These are phyloP conservation scores for Mrakia hoshinonis DNA, from an alignment of 768 basidiomycete genomes.

Conservation along the genomic window DNA sequence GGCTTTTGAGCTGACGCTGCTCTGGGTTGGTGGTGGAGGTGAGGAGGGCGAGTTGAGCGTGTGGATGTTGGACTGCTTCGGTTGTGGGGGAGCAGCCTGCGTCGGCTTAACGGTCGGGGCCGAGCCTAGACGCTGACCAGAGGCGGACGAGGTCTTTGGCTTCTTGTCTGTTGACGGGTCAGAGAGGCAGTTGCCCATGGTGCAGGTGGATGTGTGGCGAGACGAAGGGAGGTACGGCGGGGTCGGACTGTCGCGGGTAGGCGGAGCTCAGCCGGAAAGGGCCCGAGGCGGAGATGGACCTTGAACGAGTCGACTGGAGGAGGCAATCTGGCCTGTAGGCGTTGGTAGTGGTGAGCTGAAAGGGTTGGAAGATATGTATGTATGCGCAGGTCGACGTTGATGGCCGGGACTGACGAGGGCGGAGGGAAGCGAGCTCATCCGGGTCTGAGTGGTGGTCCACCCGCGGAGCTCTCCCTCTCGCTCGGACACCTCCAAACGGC, in stretches of 20 bases:
- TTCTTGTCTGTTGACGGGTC: constrained; percentile 3
- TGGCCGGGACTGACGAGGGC: too few relatives aligned
- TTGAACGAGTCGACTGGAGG: too few relatives aligned
- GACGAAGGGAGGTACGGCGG: too few relatives aligned
- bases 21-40: not conserved
- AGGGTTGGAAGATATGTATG: too few relatives aligned
- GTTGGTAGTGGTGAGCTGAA: too few relatives aligned
- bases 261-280: not conserved
- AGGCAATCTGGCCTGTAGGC: too few relatives aligned
- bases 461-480: too few relatives aligned
- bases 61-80: constrained; percentile 12
- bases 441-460: too few relatives aligned
- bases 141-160: not conserved
- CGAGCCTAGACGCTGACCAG: constrained; percentile 23
- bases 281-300: too few relatives aligned
- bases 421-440: not conserved
- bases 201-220: too few relatives aligned
- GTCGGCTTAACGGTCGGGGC: not conserved
- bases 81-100: not conserved
- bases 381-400: too few relatives aligned
- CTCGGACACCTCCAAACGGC: not conserved
- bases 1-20: not conserved
- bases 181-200: constrained; percentile 29
- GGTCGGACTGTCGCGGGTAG: not conserved
- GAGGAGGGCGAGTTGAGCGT: not conserved